phyloP scores from a whole-genome alignment of 192 early-diverging fungal genomes.

The Phlyctochytrium planicorne region DNA sequence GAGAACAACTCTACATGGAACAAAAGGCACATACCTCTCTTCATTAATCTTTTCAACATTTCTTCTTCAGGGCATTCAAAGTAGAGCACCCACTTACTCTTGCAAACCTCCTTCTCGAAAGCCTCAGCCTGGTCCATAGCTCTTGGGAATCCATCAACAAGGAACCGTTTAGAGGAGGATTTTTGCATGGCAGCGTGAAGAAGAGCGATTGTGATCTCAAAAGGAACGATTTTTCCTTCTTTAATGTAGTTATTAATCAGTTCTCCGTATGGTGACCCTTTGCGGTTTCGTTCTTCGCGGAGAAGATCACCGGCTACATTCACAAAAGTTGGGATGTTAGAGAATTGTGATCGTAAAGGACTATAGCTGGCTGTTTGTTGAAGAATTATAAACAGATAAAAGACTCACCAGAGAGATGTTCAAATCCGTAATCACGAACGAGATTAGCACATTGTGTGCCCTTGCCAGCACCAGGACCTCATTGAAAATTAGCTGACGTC shows the following conservation, averaged over 20 bases:
- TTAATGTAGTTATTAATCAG: slow-evolving; percentile 90
- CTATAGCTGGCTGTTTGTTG: background rate
- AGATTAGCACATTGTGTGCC: slow-evolving; percentile 93
- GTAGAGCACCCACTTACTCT: slow-evolving; percentile 77
- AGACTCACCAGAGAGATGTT: slow-evolving; percentile 80
- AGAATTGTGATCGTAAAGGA: background rate
- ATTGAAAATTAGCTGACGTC: slow-evolving; percentile 31
- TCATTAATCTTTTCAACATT: slow-evolving; percentile 85
- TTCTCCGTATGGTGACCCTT: slow-evolving; percentile 82
- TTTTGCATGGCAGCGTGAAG: slow-evolving; percentile 87
- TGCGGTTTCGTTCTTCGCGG: slow-evolving; percentile 83
- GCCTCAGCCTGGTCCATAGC: slow-evolving; percentile 89
- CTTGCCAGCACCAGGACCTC: slow-evolving; percentile 72
- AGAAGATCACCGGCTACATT: slow-evolving; percentile 86
- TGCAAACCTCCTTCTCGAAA: slow-evolving; percentile 84
- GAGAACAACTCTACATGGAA: background rate
- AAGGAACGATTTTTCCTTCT: slow-evolving; percentile 94
- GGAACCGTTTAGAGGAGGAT: slow-evolving; percentile 65
- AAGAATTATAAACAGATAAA: background rate
- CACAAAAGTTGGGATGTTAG: background rate
- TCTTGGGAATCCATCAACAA: slow-evolving; percentile 97
- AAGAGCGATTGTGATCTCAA: slow-evolving; percentile 90
- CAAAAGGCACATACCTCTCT: slow-evolving; percentile 63
- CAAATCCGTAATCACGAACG: slow-evolving; percentile 87
- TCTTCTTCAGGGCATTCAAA: slow-evolving; percentile 95